phyloP scores from a whole-genome alignment of 257 asterid species.

The Voacanga thouarsii region DNA sequence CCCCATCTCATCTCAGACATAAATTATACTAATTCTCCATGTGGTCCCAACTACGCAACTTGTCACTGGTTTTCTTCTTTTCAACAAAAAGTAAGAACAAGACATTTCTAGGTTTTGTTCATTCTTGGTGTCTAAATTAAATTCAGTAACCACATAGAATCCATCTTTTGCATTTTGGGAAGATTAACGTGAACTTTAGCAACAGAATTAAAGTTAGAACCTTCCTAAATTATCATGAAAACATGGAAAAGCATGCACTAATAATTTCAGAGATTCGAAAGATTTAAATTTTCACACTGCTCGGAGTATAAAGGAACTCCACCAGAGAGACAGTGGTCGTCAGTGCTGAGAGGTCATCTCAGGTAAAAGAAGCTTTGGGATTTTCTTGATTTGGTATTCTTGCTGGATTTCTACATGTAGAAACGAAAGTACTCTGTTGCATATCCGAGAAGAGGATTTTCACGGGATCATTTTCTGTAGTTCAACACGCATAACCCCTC shows the following conservation, averaged over 20 bases:
- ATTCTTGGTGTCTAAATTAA: background rate
- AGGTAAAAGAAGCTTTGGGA: conserved; percentile 1
- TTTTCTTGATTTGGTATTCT: conserved; percentile 18
- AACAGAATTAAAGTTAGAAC: conserved; percentile 10
- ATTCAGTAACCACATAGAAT: conserved; percentile 22
- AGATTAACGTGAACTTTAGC: conserved; percentile 15
- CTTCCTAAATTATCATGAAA: conserved; percentile 15
- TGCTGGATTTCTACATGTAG: conserved; percentile 20
- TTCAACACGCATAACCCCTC: conserved; percentile 7
- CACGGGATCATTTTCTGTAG: background rate
- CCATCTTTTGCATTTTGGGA: conserved; percentile 25
- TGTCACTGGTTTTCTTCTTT: background rate
- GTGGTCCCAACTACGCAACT: conserved; percentile 46
- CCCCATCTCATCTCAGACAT: background rate
- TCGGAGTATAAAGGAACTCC: conserved; percentile 53
- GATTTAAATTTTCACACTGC: conserved; percentile 12
- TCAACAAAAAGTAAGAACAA: background rate
- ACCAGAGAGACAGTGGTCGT: conserved; percentile 28
- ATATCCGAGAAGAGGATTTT: background rate
- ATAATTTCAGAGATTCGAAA: conserved; percentile 24
- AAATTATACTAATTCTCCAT: conserved; percentile 22
- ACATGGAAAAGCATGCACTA: conserved; percentile 5
- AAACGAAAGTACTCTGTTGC: conserved; percentile 14
- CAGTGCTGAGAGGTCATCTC: conserved; percentile 23
- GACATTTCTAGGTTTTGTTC: conserved; percentile 24